A percentile compares a stretch with the other conserved stretches of the same genome.
phyloP scores from a whole-genome alignment of 2,329 filamentous ascomycete genomes.

The Bimuria novae-zelandiae region DNA sequence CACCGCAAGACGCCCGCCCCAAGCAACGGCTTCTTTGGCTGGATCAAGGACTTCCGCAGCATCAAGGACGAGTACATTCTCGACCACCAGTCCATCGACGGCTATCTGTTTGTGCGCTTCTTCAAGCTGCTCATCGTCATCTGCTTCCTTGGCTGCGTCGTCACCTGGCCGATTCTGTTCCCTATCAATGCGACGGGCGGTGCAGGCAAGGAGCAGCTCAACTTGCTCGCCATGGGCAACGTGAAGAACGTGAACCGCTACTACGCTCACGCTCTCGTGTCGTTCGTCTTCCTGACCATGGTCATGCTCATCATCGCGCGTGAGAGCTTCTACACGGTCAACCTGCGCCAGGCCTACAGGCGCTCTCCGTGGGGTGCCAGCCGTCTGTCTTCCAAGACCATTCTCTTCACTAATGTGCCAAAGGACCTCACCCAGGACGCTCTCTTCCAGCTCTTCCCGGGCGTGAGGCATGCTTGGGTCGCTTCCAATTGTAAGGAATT shows the following conservation, averaged over 20 bases:
- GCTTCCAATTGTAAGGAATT: constrained; percentile 53
- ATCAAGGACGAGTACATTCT: constrained; percentile 53
- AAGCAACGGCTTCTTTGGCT: constrained; percentile 55
- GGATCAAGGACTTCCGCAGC: constrained; percentile 54
- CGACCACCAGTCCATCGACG: constrained; percentile 55
- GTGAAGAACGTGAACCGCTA: constrained; percentile 44
- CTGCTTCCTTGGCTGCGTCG: constrained; percentile 48
- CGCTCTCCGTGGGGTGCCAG: constrained; percentile 50
- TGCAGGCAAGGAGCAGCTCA: constrained; percentile 42
- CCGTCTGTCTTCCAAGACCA: constrained; percentile 53
- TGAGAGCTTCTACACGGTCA: constrained; percentile 54
- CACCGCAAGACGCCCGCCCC: constrained; percentile 54
- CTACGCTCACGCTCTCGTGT: constrained; percentile 51
- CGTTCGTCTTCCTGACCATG: constrained; percentile 49
- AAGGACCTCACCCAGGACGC: constrained; percentile 46
- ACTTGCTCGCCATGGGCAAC: constrained; percentile 47
- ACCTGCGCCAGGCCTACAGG: constrained; percentile 54
- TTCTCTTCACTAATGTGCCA: constrained; percentile 55
- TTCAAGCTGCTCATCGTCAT: constrained; percentile 51
- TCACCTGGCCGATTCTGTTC: constrained; percentile 55
- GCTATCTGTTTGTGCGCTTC: constrained; percentile 54
- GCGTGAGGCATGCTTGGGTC: constrained; percentile 53
- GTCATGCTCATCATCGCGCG: constrained; percentile 52
- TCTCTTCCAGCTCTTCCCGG: constrained; percentile 47
- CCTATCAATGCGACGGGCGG: constrained; percentile 53